Base-by-base conservation (phyloP, 2,329 filamentous ascomycete species). In the Exserohilum turcica region DNA sequence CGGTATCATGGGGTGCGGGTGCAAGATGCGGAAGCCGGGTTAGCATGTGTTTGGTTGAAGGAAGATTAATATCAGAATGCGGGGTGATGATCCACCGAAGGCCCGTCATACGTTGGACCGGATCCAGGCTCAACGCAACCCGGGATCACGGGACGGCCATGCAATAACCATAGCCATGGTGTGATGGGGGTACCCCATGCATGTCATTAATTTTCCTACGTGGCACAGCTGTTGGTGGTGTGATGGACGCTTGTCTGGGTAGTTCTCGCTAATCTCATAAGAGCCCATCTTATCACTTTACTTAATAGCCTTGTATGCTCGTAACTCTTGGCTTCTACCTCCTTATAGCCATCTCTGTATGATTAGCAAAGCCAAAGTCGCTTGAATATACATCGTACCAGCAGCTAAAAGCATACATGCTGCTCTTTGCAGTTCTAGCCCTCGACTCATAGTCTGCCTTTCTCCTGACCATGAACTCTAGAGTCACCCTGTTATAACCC, bases 31-130 rank as follows among this genome's bases (percentile, higher is more conserved):
- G 13, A 43, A 33, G 16, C 15, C 16, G 29, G 48, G 42, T 38
- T 50, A 43, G 48, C 19, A 19, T 10, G 21, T 16, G 42, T 19
- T 33, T 27, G 21, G 42, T 21, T 18, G 39, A 31, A 13, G 32
- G 44, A 35, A 37, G 43, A 28, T 24, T 33, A 48, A 53, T 38
- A 38, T 40, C 24, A 32, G 40, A 31, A 36, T 53, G 50, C 44
- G 44, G 50, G 50, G 50, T 53, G 50, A 27, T 37, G 50, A 43
- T 53, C 24, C n/a, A 48, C 44, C 44, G 50, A 53, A 43, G 27
- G 44, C 15, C 21, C 4, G 28, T 39, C 43, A 47, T 21, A 31
- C 24, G 38, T 18, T 45, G 16, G 21, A 7, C 21, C 21, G 4
- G 21, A 24, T 4, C 21, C 21, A 24, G 21, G 21, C 7, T 24